Evolutionary conservation across 2,329 filamentous ascomycete genomes (phyloP), one percentile per base, ranked within the genome.

Genomic region (Trichoderma atroviride): DNA sequence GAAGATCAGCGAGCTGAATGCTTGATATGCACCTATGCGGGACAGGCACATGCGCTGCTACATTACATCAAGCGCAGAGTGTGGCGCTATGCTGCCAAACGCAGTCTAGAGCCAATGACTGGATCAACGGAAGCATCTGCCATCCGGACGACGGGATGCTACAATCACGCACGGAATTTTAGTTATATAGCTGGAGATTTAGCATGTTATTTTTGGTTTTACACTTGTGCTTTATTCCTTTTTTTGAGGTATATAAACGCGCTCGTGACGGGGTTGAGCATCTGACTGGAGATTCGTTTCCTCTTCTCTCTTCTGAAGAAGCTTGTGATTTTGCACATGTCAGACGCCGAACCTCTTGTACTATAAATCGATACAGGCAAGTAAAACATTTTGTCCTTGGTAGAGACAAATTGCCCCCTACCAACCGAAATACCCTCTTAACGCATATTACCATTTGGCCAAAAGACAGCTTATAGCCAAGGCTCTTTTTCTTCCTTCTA

Each of bases 101-200:
- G 22, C 31, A 58, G 60, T 37, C 33, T 62, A 62, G 40, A 10
- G 33, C 33, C 33, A 10, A 9, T 9, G 31, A 33, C 22, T 37
- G 58, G 31, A 43, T 64, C 52, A 24, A 33, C 67, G 67, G 37
- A 63, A 53, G 58, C 22, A 57, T 35, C 31, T 24, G 33, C 22
- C 37, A 43, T 50, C 59, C 67, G 67, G 67, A 40, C 67, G 67
- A 64, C 29, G 22, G 67, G 67, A 69, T 69, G 62, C 53, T 29
- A 43, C 33, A 22, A 47, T 11, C 24, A 35, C 37, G 40, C 19
- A 16, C 9, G 3, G 7, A 9, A 10, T n/a, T 19, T 19, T 13
- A 11, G 11, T 3, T 43, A 43, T 43, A 43, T 43, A 43, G 16
- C 2, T 43, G 13, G 40, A 19, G 40, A n/a, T 7, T 7, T 43